Evolutionary conservation across 2,329 filamentous ascomycete species (phyloP).

Genomic region (Trichoderma guizhouense): DNA sequence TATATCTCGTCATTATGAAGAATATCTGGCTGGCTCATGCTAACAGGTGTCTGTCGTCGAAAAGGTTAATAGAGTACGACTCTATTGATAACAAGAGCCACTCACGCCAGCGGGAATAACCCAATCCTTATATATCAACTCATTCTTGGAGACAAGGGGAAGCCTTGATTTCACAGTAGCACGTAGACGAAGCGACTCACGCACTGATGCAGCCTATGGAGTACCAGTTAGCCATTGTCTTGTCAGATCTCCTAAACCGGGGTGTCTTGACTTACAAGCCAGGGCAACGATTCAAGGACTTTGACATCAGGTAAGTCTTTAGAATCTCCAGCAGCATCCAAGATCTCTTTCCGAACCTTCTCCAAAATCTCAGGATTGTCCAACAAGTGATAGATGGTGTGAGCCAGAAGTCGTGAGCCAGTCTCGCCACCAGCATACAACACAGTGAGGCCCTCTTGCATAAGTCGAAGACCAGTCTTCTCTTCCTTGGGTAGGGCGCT

Average conservation of each 20-base stretch:
- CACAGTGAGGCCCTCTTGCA: neutral
- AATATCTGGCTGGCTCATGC: slow-evolving; percentile 8
- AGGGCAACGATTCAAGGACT: neutral
- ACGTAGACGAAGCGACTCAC: neutral
- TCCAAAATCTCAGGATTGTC: neutral
- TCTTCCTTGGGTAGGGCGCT: neutral
- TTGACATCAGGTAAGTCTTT: neutral
- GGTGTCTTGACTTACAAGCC: neutral
- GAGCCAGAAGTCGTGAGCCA: neutral
- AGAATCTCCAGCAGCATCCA: neutral
- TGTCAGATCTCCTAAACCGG: neutral
- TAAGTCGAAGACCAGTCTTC: neutral
- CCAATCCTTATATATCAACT: neutral
- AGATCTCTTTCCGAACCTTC: neutral
- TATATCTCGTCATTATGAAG: neutral
- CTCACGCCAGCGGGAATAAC: slow-evolving; percentile 1
- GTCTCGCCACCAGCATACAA: slow-evolving; percentile 1
- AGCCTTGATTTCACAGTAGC: neutral
- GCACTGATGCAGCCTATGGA: neutral
- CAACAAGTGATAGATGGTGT: neutral
- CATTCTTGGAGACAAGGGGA: neutral
- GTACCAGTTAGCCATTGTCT: neutral
- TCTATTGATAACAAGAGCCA: neutral
- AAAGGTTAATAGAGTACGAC: neutral
- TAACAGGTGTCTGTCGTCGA: neutral